A percentile compares a stretch with the other conserved stretches of the same genome.
Evolutionary conservation across 371 early-diverging fungal species (phyloP).

Genomic region (Mortierella sp.): DNA sequence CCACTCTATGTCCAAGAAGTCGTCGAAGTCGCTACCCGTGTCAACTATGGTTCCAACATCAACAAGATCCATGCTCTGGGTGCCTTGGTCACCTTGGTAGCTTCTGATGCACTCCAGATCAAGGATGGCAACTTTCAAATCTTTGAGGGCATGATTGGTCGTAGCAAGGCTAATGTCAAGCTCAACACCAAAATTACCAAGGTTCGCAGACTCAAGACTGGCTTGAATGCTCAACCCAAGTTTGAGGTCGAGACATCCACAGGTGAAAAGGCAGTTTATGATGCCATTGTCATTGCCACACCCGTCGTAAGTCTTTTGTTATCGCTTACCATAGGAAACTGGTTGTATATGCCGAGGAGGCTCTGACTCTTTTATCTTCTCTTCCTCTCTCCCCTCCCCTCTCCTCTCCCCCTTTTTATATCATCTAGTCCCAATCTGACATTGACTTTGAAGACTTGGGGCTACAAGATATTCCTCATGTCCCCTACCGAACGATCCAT

Average conservation of each 20-base stretch:
- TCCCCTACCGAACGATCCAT: conserved; percentile 64
- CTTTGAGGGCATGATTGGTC: conserved; percentile 69
- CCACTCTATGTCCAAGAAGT: conserved; percentile 58
- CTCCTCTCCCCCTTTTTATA: not conserved
- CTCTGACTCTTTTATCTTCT: not conserved
- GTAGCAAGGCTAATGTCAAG: conserved; percentile 59
- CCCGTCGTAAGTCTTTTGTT: conserved; percentile 56
- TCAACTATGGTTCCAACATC: conserved; percentile 79
- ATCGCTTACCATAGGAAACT: too few species aligned
- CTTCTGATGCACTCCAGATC: conserved; percentile 63
- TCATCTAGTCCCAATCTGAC: conserved; percentile 30
- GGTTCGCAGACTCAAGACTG: conserved; percentile 47
- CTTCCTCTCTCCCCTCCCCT: not conserved
- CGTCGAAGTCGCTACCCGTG: conserved; percentile 69
- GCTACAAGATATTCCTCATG: conserved; percentile 39
- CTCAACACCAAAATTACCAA: conserved; percentile 61
- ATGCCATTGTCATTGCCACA: conserved; percentile 66
- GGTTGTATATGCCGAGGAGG: not conserved
- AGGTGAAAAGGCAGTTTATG: conserved; percentile 59
- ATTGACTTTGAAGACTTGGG: conserved; percentile 53
- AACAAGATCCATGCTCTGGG: conserved; percentile 69
- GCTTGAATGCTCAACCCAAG: conserved; percentile 21
- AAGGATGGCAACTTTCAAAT: conserved; percentile 74
- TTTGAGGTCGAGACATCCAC: conserved; percentile 56
- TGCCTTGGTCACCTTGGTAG: conserved; percentile 69